Evolutionary conservation across 352 stramenopile species (phyloP), one percentile per base, ranked within the genome.

Genomic region (Phytophthora syringae): DNA sequence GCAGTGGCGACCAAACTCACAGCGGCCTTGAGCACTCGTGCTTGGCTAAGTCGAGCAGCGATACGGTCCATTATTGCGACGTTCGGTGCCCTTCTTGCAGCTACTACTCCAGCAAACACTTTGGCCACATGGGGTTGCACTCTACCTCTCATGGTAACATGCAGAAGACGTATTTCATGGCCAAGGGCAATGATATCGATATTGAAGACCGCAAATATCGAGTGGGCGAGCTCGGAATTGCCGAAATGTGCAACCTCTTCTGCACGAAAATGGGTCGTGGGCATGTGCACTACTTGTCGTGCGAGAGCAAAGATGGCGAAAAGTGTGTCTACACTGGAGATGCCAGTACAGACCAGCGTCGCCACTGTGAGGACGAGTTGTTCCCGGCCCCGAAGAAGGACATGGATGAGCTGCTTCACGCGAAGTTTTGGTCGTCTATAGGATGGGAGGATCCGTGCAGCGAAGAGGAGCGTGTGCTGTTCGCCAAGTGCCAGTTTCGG

Each of bases 61-160:
- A 6, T n/a, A 64, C 39, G 15, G 52, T 82, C 16, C 84, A 93
- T 45, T 89, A 82, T 27, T 93, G 84, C 20, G 67, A 83, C 12
- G 64, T 43, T 3, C 71, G 77, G 0, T 91, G 82, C 44, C 78
- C 79, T 5, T 86, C 52, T 24, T 93, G 84, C 62, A 74, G 52
- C 47, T 91, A 91, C 49, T 90, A 85, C 45, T 91, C 82, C 66
- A 70, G 79, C 12, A 86, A 85, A 22, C 60, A 73, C 18, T 70
- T 68, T 44, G 84, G 79, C 1, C 80, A 93, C 59, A 51, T 67
- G 5, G 79, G 67, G 0, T 18, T 82, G 1, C 82, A 93, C 54
- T 67, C 58, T 4, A 90, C 82, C 1, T 79, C 71, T 0, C 84
- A 91, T 20, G 82, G 80, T 7, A 93, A 93, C 64, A 93, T 90